A percentile compares a stretch with the other conserved stretches of the same genome.
phyloP scores from a whole-genome alignment of 139 green algal species.

The Diplosphaera chodatii region DNA sequence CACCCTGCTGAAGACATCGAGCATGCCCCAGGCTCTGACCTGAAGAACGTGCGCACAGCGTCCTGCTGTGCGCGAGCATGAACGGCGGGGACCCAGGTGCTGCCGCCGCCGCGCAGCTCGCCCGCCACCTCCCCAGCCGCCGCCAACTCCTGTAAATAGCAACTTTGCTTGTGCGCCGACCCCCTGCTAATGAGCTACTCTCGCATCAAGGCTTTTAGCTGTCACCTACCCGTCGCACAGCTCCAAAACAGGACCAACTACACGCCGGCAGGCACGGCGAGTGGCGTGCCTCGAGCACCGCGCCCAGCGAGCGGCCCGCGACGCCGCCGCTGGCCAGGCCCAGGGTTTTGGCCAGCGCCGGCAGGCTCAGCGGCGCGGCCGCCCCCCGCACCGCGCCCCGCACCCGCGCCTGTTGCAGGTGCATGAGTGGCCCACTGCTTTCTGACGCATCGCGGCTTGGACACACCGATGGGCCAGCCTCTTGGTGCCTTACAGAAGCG shows the following conservation, averaged over 20 bases:
- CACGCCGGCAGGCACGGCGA: too few species aligned
- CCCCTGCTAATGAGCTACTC: too few species aligned
- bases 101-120: conserved; percentile 51
- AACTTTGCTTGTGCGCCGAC: too few species aligned
- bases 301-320: neutral
- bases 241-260: too few species aligned
- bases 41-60: conserved; percentile 64
- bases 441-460: too few species aligned
- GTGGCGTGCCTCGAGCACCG: neutral
- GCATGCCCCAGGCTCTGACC: conserved; percentile 4
- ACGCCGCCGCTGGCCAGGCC: conserved; percentile 13
- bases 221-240: too few species aligned
- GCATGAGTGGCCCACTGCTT: too few species aligned
- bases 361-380: conserved; percentile 33
- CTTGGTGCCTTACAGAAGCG: too few species aligned
- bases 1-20: too few species aligned
- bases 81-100: conserved; percentile 61
- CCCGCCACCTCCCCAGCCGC: conserved; percentile 45
- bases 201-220: too few species aligned
- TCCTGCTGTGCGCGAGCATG: conserved; percentile 56
- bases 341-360: conserved; percentile 31
- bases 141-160: conserved; percentile 48
- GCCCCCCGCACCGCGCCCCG: conserved; percentile 71
- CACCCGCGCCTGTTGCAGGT: conserved; percentile 33
- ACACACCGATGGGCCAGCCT: too few species aligned